Evolutionary conservation across 177 flowering plant species (phyloP), one percentile per base, ranked within the genome.

Genomic region (Vitis hybrid): DNA sequence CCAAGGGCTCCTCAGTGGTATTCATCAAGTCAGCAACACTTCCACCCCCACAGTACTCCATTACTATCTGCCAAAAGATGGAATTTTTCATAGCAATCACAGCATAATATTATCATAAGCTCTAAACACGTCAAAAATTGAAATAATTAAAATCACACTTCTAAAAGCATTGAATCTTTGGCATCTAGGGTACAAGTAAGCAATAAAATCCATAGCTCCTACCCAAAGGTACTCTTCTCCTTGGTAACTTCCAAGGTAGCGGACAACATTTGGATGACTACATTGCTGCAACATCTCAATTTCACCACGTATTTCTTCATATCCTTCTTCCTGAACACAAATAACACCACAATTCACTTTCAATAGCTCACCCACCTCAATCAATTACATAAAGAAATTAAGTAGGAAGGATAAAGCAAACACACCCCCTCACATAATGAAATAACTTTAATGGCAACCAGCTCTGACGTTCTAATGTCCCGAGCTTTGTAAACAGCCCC

Each of bases 31-130:
- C 99, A 71, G 99, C 95, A 82, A 96, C 91, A 85, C 99, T 96
- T 61, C 98, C 99, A 79, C 98, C 99, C 55, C 99, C 99, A 78
- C 99, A 96, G 61, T 96, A 93, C 83, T 96, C 99, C 99, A 96
- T 96, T 16, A 93, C 97, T 79, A 96, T 96, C 99, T 93, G 97
- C 72, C 77, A 79, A 61, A 53, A 81, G 55, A 80, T 3, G 9
- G 19, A 68, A 55, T 67, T 34, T 50, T 45, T 22, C 4, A 58
- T 49, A 58, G 49, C 20, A 19, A 18, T 55, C 9, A 58, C 15
- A 18, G 3, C n/a, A n/a, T 31, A 55, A 34, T 34, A 49, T 49
- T 6, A 13, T 16, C 54, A 57, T 52, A 63, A 51, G 15, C 20
- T 18, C 18, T 48, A 1, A 18, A 16, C 5, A 10, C 45, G 12